phyloP scores from a whole-genome alignment of 176 grass and related monocot genomes.

The Triticum urartu region DNA sequence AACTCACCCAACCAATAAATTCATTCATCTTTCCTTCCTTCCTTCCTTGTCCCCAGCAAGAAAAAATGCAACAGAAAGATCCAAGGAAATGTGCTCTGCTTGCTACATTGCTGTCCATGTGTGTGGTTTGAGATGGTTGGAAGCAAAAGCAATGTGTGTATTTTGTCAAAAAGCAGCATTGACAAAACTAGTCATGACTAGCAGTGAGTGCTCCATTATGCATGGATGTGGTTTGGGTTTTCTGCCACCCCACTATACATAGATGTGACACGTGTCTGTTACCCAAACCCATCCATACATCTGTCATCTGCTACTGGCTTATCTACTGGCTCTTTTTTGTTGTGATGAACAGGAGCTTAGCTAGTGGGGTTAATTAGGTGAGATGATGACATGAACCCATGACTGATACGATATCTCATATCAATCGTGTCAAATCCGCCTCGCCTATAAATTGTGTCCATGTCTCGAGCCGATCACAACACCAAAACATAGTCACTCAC shows the following conservation, averaged over 20 bases:
- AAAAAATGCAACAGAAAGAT: neutral
- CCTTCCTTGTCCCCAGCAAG: neutral
- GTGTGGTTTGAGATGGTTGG: neutral
- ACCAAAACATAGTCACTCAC: neutral
- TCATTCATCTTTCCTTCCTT: neutral
- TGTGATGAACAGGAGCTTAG: neutral
- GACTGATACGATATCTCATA: neutral
- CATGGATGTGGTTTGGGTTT: neutral
- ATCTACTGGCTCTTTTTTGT: neutral
- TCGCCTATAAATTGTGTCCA: neutral
- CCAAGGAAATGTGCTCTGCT: neutral
- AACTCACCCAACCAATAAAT: constrained; percentile 23
- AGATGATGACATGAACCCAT: neutral
- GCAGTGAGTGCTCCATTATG: constrained; percentile 15
- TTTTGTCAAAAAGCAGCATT: constrained; percentile 5
- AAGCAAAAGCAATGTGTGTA: neutral
- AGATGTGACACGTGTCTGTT: neutral
- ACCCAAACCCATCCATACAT: neutral
- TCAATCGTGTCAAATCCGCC: neutral
- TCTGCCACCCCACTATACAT: neutral
- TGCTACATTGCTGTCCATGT: neutral
- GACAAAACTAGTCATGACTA: neutral
- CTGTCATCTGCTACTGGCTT: neutral
- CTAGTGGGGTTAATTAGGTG: neutral
- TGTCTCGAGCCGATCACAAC: neutral